These are phyloP conservation scores for Candida namnaoensis DNA, from an alignment of 805 yeast species.

Conservation along the genomic window DNA sequence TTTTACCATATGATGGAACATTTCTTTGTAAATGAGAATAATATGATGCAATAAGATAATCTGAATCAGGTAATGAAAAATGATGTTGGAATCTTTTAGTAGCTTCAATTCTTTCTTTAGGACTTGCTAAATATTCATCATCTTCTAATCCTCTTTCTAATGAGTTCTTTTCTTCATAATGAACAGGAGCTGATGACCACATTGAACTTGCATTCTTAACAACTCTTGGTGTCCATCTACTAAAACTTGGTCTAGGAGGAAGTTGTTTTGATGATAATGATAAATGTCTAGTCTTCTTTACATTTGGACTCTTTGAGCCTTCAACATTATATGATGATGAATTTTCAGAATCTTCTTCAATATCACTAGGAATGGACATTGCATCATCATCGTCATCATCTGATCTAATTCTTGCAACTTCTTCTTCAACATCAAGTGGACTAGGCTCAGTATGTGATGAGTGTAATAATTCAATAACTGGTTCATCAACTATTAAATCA, in stretches of 20 bases:
- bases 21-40: slow-evolving; percentile 61
- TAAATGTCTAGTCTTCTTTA: background rate
- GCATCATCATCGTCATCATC: slow-evolving; percentile 1
- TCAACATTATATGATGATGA: background rate
- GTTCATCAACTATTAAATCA: slow-evolving; percentile 2
- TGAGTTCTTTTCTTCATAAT: slow-evolving; percentile 37
- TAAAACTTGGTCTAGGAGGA: background rate
- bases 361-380: background rate
- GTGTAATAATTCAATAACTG: slow-evolving; percentile 11
- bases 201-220: slow-evolving; percentile 22
- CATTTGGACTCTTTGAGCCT: background rate
- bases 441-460: background rate
- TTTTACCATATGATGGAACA: slow-evolving; percentile 75
- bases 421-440: slow-evolving; percentile 1
- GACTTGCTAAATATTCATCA: slow-evolving; percentile 36
- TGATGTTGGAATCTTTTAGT: slow-evolving; percentile 53
- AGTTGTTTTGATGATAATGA: background rate
- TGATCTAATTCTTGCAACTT: slow-evolving; percentile 2
- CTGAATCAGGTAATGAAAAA: slow-evolving; percentile 51
- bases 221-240: slow-evolving; percentile 13
- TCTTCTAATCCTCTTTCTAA: slow-evolving; percentile 36
- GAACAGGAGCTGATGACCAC: slow-evolving; percentile 58
- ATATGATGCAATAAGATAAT: slow-evolving; percentile 56
- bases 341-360: background rate
- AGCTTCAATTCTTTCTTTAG: slow-evolving; percentile 34